Percentiles rank a stretch among this genome's conserved stretches.
These are phyloP conservation scores for Castanea mollissima DNA, from an alignment of 306 rosid genomes.

Conservation along the genomic window DNA sequence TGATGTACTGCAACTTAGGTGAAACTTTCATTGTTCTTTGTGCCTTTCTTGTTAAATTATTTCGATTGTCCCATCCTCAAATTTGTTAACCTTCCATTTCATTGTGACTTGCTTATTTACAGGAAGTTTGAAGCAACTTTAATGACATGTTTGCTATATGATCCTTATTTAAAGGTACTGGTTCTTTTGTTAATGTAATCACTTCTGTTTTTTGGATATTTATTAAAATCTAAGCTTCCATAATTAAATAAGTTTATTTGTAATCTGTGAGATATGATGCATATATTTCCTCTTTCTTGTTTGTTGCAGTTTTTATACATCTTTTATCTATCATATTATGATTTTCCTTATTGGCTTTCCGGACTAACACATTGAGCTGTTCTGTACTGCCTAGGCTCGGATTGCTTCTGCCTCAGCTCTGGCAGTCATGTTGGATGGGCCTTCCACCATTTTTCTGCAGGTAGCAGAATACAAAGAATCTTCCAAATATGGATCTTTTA, in stretches of 20 bases:
- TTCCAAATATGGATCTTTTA: slow-evolving; percentile 81
- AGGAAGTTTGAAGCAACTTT: slow-evolving; percentile 88
- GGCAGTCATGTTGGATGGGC: slow-evolving; percentile 77
- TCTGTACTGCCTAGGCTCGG: slow-evolving; percentile 57
- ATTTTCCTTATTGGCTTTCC: slow-evolving; percentile 8
- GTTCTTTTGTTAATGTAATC: slow-evolving; percentile 18
- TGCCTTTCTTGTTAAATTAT: background rate
- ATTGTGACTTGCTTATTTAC: slow-evolving; percentile 24
- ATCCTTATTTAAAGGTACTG: slow-evolving; percentile 82
- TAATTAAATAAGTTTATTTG: background rate
- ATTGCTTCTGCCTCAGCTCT: slow-evolving; percentile 74
- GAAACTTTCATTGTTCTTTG: slow-evolving; percentile 15
- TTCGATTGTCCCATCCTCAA: background rate
- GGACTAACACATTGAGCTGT: slow-evolving; percentile 26
- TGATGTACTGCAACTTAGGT: slow-evolving; percentile 85
- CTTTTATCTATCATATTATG: background rate
- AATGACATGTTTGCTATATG: slow-evolving; percentile 84
- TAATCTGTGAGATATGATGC: background rate
- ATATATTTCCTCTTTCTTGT: background rate
- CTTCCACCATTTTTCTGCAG: slow-evolving; percentile 74
- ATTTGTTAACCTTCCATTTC: background rate
- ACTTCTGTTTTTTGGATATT: background rate
- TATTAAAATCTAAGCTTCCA: background rate
- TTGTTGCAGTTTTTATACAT: background rate
- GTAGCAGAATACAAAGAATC: slow-evolving; percentile 85